phyloP scores from a whole-genome alignment of 176 grass and related monocot species.

The Typha latifolia region DNA sequence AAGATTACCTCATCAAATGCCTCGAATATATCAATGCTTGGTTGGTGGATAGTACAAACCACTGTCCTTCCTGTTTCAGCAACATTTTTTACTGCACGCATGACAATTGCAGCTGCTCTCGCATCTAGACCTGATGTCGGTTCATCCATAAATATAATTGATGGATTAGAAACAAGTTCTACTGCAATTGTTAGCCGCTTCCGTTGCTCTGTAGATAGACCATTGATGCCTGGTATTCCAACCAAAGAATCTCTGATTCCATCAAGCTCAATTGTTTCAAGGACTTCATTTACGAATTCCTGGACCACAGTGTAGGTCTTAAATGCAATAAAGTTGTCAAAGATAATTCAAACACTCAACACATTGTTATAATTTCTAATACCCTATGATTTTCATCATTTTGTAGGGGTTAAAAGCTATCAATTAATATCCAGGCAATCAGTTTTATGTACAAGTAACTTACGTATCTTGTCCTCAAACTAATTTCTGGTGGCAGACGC shows the following conservation, averaged over 20 bases:
- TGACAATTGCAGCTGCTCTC: background rate
- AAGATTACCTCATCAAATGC: slow-evolving; percentile 3
- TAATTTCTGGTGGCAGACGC: background rate
- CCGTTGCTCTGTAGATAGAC: background rate
- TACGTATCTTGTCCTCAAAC: background rate
- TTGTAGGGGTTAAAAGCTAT: too few species aligned
- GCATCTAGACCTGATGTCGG: slow-evolving; percentile 1
- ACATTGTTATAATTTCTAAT: too few species aligned
- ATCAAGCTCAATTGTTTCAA: background rate
- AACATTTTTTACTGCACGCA: background rate
- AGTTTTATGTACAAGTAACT: background rate
- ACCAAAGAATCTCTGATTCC: background rate
- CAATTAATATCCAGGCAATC: background rate
- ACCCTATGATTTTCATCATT: too few species aligned
- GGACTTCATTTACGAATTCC: background rate
- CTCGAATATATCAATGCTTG: background rate
- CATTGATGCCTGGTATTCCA: background rate
- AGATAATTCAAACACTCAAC: too few species aligned
- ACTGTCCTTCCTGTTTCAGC: background rate
- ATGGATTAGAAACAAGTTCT: background rate
- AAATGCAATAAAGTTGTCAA: too few species aligned
- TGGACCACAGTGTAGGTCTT: background rate
- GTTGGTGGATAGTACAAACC: background rate
- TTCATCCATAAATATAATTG: slow-evolving; percentile 3
- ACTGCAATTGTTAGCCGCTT: background rate